Evolutionary conservation across 75 land plant genomes (phyloP).

Genomic region (Isoetes taiwanensis): DNA sequence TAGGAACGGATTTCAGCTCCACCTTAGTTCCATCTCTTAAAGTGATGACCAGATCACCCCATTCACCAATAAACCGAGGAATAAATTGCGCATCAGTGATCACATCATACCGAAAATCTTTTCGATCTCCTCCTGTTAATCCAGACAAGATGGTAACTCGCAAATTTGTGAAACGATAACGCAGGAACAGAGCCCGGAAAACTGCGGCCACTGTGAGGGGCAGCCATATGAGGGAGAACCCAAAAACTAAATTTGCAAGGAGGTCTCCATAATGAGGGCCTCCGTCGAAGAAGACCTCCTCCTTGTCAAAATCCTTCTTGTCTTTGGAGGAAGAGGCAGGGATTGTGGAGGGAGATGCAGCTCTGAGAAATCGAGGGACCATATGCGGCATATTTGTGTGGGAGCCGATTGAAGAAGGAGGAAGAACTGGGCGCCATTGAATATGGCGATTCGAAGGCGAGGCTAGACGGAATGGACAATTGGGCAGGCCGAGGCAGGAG

Average conservation of each 20-base stretch:
- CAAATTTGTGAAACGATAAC: slow-evolving; percentile 76
- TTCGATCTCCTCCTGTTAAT: slow-evolving; percentile 65
- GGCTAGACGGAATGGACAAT: too few relatives aligned
- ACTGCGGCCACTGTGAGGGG: slow-evolving; percentile 81
- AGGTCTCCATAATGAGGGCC: slow-evolving; percentile 96
- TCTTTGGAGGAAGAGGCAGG: too few relatives aligned
- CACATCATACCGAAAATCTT: slow-evolving; percentile 59
- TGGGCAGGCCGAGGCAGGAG: too few relatives aligned
- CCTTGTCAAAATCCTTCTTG: too few relatives aligned
- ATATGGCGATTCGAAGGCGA: too few relatives aligned
- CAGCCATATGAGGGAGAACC: slow-evolving; percentile 78
- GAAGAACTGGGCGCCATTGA: too few relatives aligned
- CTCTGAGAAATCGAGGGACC: too few relatives aligned
- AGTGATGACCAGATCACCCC: slow-evolving; percentile 85
- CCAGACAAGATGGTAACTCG: slow-evolving; percentile 86
- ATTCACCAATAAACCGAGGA: slow-evolving; percentile 83
- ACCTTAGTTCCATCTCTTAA: slow-evolving; percentile 75
- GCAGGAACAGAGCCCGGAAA: slow-evolving; percentile 55
- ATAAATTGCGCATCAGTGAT: slow-evolving; percentile 74
- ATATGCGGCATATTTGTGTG: too few relatives aligned
- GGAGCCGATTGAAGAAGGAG: too few relatives aligned
- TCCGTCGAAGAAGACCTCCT: slow-evolving; percentile 82
- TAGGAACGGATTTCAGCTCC: slow-evolving; percentile 76
- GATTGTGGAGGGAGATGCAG: too few relatives aligned
- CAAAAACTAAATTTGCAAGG: slow-evolving; percentile 62